Evolutionary conservation across 495 filamentous ascomycete genomes (phyloP).

Genomic region (Pseudevernia furfuracea): DNA sequence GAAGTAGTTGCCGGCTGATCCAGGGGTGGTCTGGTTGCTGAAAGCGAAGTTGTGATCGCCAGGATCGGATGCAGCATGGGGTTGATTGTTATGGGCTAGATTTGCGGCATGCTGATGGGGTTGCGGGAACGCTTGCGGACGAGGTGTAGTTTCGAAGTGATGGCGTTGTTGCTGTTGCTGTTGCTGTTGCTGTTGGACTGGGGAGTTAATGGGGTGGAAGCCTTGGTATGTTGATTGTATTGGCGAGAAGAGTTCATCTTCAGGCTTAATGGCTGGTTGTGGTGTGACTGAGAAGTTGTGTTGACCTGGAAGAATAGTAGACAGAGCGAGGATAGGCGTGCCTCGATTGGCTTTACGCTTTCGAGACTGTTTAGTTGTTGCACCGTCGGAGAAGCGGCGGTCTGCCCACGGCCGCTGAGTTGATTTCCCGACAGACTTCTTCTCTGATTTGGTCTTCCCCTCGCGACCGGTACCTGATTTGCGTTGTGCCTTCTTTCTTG

Average conservation of each 20-base stretch:
- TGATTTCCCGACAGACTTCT: slow-evolving; percentile 14
- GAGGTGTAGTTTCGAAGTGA: slow-evolving; percentile 13
- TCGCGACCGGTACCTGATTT: slow-evolving; percentile 19
- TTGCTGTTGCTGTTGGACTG: background rate
- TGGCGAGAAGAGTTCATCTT: slow-evolving; percentile 20
- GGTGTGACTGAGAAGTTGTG: slow-evolving; percentile 18
- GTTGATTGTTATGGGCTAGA: slow-evolving; percentile 7
- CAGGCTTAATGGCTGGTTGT: slow-evolving; percentile 19
- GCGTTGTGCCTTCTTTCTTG: slow-evolving; percentile 13
- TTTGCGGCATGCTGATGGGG: slow-evolving; percentile 9
- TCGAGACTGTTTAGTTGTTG: slow-evolving; percentile 17
- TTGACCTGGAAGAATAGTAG: slow-evolving; percentile 18
- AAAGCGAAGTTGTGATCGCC: slow-evolving; percentile 18
- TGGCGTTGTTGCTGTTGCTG: slow-evolving; percentile 12
- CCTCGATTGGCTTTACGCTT: slow-evolving; percentile 17
- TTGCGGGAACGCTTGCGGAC: slow-evolving; percentile 16
- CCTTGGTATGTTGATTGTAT: slow-evolving; percentile 19
- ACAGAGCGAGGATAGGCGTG: slow-evolving; percentile 18
- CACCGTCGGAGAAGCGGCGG: slow-evolving; percentile 24
- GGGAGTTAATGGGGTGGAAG: slow-evolving; percentile 17
- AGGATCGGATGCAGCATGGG: slow-evolving; percentile 10
- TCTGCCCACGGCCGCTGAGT: slow-evolving; percentile 16
- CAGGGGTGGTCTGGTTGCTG: slow-evolving; percentile 16
- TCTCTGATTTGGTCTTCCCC: slow-evolving; percentile 6
- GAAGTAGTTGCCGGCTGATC: slow-evolving; percentile 13